phyloP scores from a whole-genome alignment of 768 basidiomycete genomes.

The Holtermanniella nyarrowii region DNA sequence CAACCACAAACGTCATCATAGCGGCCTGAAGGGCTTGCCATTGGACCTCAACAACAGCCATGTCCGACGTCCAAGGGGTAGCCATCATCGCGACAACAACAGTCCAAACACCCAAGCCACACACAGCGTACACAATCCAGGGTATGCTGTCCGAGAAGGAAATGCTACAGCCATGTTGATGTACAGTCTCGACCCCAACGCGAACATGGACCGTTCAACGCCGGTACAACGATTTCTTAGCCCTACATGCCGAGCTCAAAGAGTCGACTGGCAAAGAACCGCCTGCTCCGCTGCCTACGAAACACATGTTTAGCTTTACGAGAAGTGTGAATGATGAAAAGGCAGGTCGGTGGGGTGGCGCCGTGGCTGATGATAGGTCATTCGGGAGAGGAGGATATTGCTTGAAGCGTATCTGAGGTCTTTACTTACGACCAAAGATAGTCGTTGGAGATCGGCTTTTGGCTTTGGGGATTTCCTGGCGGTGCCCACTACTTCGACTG shows the following conservation, averaged over 20 bases:
- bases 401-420: constrained; percentile 78
- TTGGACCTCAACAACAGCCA: constrained; percentile 7
- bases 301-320: constrained; percentile 63
- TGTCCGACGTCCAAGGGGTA: constrained; percentile 37
- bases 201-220: constrained; percentile 89
- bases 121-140: constrained; percentile 37
- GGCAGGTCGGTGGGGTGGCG: constrained; percentile 19
- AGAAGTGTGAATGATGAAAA: constrained; percentile 48
- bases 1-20: too few relatives aligned
- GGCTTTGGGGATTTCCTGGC: constrained; percentile 81
- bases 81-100: constrained; percentile 36
- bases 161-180: background rate
- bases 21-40: too few relatives aligned
- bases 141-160: constrained; percentile 13
- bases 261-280: constrained; percentile 71
- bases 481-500: constrained; percentile 48
- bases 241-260: constrained; percentile 69
- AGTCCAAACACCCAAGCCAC: constrained; percentile 27
- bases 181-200: constrained; percentile 69
- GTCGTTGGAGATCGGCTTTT: constrained; percentile 66
- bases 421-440: constrained; percentile 70
- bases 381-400: constrained; percentile 65
- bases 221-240: constrained; percentile 88
- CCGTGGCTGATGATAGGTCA: constrained; percentile 35
- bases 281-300: constrained; percentile 70